Conservation (phyloP, 208 protist species). For the Herpetomonas samuelpessoai region DNA sequence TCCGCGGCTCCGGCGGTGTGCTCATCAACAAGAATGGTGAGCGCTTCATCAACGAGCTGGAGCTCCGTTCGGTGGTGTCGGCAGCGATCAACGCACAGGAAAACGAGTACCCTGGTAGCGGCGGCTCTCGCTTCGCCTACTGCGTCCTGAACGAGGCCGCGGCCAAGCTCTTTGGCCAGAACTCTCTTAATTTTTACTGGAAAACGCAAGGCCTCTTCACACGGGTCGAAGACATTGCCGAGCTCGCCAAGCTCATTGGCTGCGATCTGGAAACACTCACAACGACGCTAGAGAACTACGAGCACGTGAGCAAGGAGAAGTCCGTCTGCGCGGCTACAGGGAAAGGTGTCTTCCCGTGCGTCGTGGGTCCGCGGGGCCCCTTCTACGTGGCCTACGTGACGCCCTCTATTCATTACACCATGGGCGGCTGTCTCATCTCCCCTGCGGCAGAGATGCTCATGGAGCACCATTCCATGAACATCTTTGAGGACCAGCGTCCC, state of each 20-base stretch:
- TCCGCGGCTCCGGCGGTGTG: conserved; percentile 93
- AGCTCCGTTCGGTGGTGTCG: conserved; percentile 89
- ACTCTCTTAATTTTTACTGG: conserved; percentile 72
- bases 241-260: conserved; percentile 58
- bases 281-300: conserved; percentile 49
- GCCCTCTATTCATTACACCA: conserved; percentile 96
- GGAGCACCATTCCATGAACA: conserved; percentile 21
- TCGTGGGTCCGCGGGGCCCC: conserved; percentile 47
- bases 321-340: conserved; percentile 36
- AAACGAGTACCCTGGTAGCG: conserved; percentile 46
- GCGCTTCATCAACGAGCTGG: conserved; percentile 96
- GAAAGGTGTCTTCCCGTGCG: conserved; percentile 71
- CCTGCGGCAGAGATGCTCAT: conserved; percentile 69
- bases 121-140: conserved; percentile 58
- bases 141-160: conserved; percentile 76
- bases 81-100: conserved; percentile 66
- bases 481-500: conserved; percentile 35
- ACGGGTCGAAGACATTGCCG: conserved; percentile 34
- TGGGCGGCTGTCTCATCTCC: conserved; percentile 94
- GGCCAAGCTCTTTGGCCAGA: conserved; percentile 60
- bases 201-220: conserved; percentile 67
- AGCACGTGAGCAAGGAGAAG: conserved; percentile 25
- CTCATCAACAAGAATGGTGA: conserved; percentile 88
- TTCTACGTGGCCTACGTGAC: conserved; percentile 90
- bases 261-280: conserved; percentile 31